Base-by-base conservation (phyloP, 2,329 filamentous ascomycete genomes). In the Pseudopyricularia javanii region DNA sequence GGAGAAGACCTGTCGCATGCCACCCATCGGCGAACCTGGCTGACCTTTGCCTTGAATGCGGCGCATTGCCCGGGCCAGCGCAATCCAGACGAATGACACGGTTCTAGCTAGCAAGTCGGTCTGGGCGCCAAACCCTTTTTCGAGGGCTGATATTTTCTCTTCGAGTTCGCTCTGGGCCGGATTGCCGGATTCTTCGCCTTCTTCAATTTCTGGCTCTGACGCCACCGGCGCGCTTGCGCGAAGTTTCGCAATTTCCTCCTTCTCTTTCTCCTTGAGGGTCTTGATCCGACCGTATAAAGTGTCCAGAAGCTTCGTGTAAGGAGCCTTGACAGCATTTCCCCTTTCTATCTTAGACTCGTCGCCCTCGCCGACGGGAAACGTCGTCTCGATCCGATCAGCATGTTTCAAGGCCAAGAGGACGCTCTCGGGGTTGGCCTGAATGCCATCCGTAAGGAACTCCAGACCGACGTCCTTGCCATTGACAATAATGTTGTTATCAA, bases 81-180 rank as follows among this genome's bases (percentile, higher is more conserved):
- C 89, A 62, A 97, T 94, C 93, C 93, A 98, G 4, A 90, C 85
- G 62, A 89, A 91, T 0, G 93, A 95, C 53, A 98, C 84, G 1
- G 88, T 91, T 60, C 86, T 84, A 43, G 86, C 91, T 22, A 97
- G 76, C 15, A 86, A 74, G 28, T 85, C 82, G 33, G 84, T 82
- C 62, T 95, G 88, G 5, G 79, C 78, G 7, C 81, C 79, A 62
- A 87, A 86, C 11, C 82, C 82, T 55, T 86, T 79, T 61, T 80
- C 74, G 22, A 85, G 75, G 15, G 76, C 74, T 51, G 76, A 72
- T 47, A 82, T 75, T 58, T 85, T 80, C 51, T 82, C 75, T 59
- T 91, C 69, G 53, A 71, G 73, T 1, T 69, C 59, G 7, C 60
- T 52, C 43, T 64, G 66, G 54, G 70, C 66, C 20, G 67, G 64